A percentile compares a stretch with the other conserved stretches of the same genome.
Conservation (phyloP, 2,329 filamentous ascomycete species). For the Colletotrichum sp. region DNA sequence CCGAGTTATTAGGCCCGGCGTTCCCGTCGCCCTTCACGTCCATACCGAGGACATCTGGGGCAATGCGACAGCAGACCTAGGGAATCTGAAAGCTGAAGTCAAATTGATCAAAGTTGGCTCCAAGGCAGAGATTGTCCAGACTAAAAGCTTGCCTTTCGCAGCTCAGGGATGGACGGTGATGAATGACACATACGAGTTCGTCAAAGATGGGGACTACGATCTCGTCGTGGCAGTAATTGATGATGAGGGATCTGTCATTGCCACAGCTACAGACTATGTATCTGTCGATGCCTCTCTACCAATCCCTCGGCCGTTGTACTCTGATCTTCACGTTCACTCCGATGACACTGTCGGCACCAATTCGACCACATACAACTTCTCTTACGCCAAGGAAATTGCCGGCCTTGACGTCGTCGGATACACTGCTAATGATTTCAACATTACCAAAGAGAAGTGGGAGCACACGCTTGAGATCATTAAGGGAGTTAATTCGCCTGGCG, state of each 20-base stretch:
- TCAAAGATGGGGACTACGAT: not conserved
- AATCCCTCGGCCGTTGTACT: constrained; percentile 31
- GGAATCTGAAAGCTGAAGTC: not conserved
- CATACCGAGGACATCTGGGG: constrained; percentile 32
- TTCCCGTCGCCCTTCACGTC: constrained; percentile 25
- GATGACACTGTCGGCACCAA: constrained; percentile 42
- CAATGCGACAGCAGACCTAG: constrained; percentile 26
- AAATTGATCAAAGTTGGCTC: not conserved
- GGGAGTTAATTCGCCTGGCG: constrained; percentile 24
- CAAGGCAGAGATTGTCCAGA: not conserved
- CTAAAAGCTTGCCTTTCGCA: not conserved
- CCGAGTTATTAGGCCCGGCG: constrained; percentile 23
- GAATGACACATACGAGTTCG: not conserved
- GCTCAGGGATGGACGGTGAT: constrained; percentile 6
- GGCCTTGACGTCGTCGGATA: constrained; percentile 41
- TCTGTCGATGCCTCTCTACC: constrained; percentile 19
- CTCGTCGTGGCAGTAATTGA: not conserved
- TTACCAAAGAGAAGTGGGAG: constrained; percentile 36
- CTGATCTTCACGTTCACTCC: constrained; percentile 40
- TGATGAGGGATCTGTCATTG: not conserved
- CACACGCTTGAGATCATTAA: constrained; percentile 29
- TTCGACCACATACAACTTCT: constrained; percentile 38
- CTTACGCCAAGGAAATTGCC: constrained; percentile 36
- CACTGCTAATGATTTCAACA: constrained; percentile 43
- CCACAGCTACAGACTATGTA: constrained; percentile 10